Evolutionary conservation across 495 filamentous ascomycete species (phyloP).

Genomic region (Neurospora sp.): DNA sequence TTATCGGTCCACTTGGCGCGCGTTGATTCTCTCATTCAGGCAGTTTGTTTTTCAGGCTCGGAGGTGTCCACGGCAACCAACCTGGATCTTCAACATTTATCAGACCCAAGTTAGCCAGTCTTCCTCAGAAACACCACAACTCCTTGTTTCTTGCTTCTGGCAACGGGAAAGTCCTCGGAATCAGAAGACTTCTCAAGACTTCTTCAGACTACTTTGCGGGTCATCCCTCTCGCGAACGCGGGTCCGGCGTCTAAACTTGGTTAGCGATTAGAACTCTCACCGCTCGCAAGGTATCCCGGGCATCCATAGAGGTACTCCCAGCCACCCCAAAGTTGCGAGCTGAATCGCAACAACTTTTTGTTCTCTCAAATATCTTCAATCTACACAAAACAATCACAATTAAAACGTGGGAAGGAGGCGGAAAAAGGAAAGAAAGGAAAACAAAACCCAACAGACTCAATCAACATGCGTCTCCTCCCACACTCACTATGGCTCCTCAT

Average conservation of each 20-base stretch:
- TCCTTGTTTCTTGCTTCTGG: neutral
- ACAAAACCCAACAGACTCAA: neutral
- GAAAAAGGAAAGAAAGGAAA: neutral
- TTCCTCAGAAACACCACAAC: neutral
- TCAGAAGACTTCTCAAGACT: neutral
- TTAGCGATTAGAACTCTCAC: neutral
- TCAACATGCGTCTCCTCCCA: constrained; percentile 40
- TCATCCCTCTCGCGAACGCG: neutral
- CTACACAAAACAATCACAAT: neutral
- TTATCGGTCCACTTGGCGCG: neutral
- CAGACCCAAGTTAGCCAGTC: neutral
- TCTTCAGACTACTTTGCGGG: neutral
- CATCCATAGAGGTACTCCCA: neutral
- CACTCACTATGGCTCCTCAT: constrained; percentile 41
- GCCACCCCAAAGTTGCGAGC: neutral
- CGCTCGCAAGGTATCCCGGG: neutral
- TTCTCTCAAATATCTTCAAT: neutral
- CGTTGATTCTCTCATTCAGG: neutral
- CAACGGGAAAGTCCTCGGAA: neutral
- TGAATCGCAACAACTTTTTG: neutral
- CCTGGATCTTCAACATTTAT: neutral
- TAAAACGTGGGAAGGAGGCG: neutral
- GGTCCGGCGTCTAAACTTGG: neutral
- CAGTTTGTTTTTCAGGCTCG: neutral
- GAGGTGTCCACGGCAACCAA: neutral